A percentile compares a stretch with the other conserved stretches of the same genome.
Evolutionary conservation across 257 asterid genomes (phyloP).

Genomic region (Jacaranda mimosifolia): DNA sequence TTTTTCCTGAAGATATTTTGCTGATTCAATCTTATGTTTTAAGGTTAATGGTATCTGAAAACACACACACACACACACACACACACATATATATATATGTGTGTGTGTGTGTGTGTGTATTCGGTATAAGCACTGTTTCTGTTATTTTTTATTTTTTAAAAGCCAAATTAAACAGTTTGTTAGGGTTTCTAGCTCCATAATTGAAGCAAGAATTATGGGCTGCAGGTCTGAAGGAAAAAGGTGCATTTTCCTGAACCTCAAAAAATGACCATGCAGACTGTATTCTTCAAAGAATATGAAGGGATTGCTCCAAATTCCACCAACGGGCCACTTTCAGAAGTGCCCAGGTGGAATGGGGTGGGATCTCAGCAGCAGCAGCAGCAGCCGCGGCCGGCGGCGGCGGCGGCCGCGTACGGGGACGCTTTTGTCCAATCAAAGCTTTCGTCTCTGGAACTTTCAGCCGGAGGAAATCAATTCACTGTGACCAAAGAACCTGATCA

Average conservation of each 20-base stretch:
- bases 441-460: slow-evolving; percentile 2
- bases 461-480: slow-evolving; percentile 11
- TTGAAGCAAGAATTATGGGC: slow-evolving; percentile 6
- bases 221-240: neutral
- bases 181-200: neutral
- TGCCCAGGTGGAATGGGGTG: slow-evolving; percentile 54
- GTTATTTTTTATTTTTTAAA: neutral
- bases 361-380: slow-evolving; percentile 47
- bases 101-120: too few species aligned
- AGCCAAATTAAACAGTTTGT: neutral
- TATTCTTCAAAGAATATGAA: slow-evolving; percentile 49
- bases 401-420: slow-evolving; percentile 25
- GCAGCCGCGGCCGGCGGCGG: slow-evolving; percentile 22
- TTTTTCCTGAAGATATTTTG: too few species aligned
- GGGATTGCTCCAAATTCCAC: slow-evolving; percentile 41
- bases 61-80: too few species aligned
- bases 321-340: slow-evolving; percentile 4
- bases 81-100: too few species aligned
- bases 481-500: slow-evolving; percentile 28
- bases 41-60: too few species aligned
- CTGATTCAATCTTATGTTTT: too few species aligned
- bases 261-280: slow-evolving; percentile 44
- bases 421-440: slow-evolving; percentile 30
- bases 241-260: neutral
- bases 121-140: neutral